A percentile compares a stretch with the other conserved stretches of the same genome.
These are phyloP conservation scores for Beauveria australis DNA, from an alignment of 2,329 filamentous ascomycete species.

Conservation along the genomic window DNA sequence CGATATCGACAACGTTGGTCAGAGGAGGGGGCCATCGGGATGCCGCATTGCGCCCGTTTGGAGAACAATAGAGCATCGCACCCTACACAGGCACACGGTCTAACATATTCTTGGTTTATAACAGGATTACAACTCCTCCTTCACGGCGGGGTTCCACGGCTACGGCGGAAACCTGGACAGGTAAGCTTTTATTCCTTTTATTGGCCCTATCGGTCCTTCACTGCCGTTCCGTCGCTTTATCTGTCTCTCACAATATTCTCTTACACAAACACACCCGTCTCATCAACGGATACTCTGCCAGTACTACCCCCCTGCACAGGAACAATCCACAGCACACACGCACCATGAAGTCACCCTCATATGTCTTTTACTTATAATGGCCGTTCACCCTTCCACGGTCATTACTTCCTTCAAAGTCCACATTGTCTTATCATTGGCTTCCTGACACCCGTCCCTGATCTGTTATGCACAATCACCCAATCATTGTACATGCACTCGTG, in stretches of 20 bases:
- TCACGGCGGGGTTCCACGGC: slow-evolving; percentile 28
- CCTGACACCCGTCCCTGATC: neutral
- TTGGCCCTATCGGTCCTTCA: slow-evolving; percentile 10
- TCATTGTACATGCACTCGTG: slow-evolving; percentile 2
- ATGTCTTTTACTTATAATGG: slow-evolving; percentile 2
- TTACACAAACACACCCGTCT: slow-evolving; percentile 1
- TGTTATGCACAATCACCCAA: neutral
- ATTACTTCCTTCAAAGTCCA: neutral
- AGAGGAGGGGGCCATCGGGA: slow-evolving; percentile 2
- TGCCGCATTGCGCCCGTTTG: neutral
- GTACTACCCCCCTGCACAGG: neutral
- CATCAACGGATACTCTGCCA: neutral
- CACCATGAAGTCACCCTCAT: neutral
- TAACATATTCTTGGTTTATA: slow-evolving; percentile 17
- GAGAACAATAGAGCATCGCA: slow-evolving; percentile 1
- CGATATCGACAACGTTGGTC: neutral
- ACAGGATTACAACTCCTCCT: slow-evolving; percentile 49
- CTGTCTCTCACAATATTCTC: neutral
- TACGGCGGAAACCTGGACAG: slow-evolving; percentile 45
- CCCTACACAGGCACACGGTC: neutral
- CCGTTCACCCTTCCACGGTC: neutral
- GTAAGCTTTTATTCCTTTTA: slow-evolving; percentile 29
- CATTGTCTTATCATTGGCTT: neutral
- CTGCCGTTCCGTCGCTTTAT: neutral
- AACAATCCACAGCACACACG: neutral